Base-by-base conservation (phyloP, 2,329 filamentous ascomycete genomes). In the Bertia moriformis region DNA sequence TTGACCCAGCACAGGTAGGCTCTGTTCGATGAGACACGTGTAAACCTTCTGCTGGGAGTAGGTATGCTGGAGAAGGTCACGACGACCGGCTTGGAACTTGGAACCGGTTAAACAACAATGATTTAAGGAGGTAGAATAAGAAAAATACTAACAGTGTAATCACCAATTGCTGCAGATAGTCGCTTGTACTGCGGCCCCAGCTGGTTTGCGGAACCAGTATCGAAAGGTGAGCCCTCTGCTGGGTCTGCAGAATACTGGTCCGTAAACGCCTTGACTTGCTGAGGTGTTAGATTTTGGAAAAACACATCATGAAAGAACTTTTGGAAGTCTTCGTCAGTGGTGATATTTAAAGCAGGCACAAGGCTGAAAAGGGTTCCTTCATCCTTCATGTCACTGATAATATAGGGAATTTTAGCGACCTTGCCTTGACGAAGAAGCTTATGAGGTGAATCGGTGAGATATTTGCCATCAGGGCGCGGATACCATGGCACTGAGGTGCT, bases 211-310 rank as follows among this genome's bases (percentile, higher is more conserved):
- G n/a, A n/a, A n/a, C n/a, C n/a, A n/a, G n/a, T n/a, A n/a, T n/a
- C n/a, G n/a, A n/a, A n/a, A n/a, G n/a, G n/a, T n/a, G n/a, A n/a
- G n/a, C n/a, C n/a, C n/a, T n/a, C n/a, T n/a, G n/a, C n/a, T 1
- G 67, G 67, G 37, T 66, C 57, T 42, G 69, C 58, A 0, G 66
- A 65, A 41, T 69, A 70, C 1, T 69, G 53, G 14, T 62, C 56
- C 5, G 69, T 53, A 0, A 70, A 51, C 20, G 49, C 55, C 10
- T 57, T 52, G 14, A 63, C 61, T 1, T 61, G 58, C 13, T 63
- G 54, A 59, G 64, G 67, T n/a, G n/a, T 45, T 46, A 40, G 60
- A 48, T 17, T 65, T 51, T 13, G 51, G 52, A 37, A 59, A 48
- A 45, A 65, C 24, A n/a, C 32, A 10, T 7, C 62, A 3, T 69